Conservation (phyloP, 2,329 filamentous ascomycete species). For the Calonectria naviculata region DNA sequence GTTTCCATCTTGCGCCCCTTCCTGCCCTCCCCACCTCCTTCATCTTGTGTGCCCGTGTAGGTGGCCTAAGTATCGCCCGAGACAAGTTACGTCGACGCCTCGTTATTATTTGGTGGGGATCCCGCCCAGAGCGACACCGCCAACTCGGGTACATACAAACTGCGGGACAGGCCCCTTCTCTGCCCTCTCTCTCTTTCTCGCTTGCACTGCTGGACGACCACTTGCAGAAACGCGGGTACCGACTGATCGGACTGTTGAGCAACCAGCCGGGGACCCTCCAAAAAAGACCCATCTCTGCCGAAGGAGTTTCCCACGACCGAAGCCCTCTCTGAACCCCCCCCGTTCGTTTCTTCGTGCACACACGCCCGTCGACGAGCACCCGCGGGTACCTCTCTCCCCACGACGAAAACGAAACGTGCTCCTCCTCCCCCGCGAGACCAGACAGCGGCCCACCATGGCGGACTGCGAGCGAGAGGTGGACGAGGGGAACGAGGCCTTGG, state of each 20-base stretch:
- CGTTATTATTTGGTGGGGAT: slow-evolving; percentile 14
- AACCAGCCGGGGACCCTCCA: neutral
- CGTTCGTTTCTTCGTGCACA: no score
- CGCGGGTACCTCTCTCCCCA: neutral
- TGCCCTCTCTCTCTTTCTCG: neutral
- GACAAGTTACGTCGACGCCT: slow-evolving; percentile 4
- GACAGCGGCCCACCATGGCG: slow-evolving; percentile 51
- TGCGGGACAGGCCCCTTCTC: slow-evolving; percentile 3
- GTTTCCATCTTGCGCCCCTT: neutral
- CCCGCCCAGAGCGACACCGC: slow-evolving; percentile 10
- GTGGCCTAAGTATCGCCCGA: neutral
- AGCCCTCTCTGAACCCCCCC: neutral
- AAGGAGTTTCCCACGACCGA: neutral
- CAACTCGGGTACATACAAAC: slow-evolving; percentile 4
- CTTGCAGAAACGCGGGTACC: neutral
- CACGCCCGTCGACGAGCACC: neutral
- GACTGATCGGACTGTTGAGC: neutral
- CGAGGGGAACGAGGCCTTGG: slow-evolving; percentile 65
- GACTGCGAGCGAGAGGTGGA: slow-evolving; percentile 60
- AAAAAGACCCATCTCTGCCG: neutral
- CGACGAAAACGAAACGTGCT: neutral
- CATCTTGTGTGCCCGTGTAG: neutral
- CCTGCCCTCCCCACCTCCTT: neutral
- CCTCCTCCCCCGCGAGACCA: neutral
- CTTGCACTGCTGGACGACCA: neutral